These are phyloP conservation scores for Penicillium hesseltinei DNA, from an alignment of 2,329 filamentous ascomycete species.

Conservation along the genomic window DNA sequence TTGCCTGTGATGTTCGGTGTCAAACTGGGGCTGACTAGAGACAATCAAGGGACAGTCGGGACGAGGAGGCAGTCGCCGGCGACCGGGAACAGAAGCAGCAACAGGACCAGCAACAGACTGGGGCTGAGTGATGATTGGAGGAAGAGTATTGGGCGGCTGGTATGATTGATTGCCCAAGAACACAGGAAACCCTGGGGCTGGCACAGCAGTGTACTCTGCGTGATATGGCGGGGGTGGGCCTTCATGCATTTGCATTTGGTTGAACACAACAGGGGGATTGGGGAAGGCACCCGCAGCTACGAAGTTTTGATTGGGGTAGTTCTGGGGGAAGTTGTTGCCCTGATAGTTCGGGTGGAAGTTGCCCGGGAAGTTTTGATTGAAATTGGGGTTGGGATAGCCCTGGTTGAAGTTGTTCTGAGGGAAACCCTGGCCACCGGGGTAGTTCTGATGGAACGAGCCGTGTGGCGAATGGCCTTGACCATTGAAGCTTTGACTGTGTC, in stretches of 20 bases:
- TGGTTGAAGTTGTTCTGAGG: slow-evolving; percentile 1
- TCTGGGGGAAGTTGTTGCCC: neutral
- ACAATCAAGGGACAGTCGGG: slow-evolving; percentile 8
- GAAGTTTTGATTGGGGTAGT: neutral
- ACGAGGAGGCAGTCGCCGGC: neutral
- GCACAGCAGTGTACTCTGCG: neutral
- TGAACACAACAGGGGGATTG: neutral
- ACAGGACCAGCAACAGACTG: neutral
- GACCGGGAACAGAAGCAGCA: neutral
- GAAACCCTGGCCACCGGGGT: neutral
- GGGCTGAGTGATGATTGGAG: slow-evolving; percentile 5
- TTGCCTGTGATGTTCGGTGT: slow-evolving; percentile 1
- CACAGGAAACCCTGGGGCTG: neutral
- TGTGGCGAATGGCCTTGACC: neutral
- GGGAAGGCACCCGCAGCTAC: neutral
- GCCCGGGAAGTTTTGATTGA: neutral
- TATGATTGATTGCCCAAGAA: neutral
- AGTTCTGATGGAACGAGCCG: neutral
- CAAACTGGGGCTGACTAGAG: slow-evolving; percentile 7
- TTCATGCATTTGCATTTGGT: slow-evolving; percentile 3
- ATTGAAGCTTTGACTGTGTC: neutral
- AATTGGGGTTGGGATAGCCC: slow-evolving; percentile 4
- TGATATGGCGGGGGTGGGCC: neutral
- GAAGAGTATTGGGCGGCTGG: neutral
- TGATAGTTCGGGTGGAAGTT: neutral